phyloP scores from a whole-genome alignment of 441 rosid genomes.

The Adansonia gregorii region DNA sequence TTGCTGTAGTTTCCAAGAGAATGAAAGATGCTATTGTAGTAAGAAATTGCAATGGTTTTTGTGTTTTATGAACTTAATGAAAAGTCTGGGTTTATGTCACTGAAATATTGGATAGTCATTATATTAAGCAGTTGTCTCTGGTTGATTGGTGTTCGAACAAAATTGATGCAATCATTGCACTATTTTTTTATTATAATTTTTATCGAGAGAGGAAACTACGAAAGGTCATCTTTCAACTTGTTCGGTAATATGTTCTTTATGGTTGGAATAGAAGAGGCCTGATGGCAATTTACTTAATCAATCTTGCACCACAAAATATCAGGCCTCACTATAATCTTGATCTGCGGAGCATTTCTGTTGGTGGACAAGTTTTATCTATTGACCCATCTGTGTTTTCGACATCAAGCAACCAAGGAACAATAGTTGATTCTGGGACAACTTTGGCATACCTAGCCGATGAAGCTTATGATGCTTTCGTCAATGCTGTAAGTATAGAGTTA shows the following conservation, averaged over 20 bases:
- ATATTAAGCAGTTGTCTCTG: slow-evolving; percentile 1
- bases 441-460: slow-evolving; percentile 86
- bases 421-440: slow-evolving; percentile 93
- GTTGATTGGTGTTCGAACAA: background rate
- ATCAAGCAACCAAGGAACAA: slow-evolving; percentile 75
- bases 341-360: slow-evolving; percentile 82
- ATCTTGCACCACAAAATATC: slow-evolving; percentile 36
- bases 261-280: background rate
- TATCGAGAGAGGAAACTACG: background rate
- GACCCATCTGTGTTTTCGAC: slow-evolving; percentile 74
- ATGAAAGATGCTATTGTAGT: background rate
- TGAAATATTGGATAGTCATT: background rate
- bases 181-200: background rate
- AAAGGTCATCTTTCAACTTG: background rate
- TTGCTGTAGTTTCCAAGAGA: background rate
- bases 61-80: background rate
- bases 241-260: slow-evolving; percentile 1
- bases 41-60: background rate
- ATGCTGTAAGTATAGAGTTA: slow-evolving; percentile 64
- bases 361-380: slow-evolving; percentile 62
- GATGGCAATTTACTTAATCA: slow-evolving; percentile 34
- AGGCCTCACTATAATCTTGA: slow-evolving; percentile 96
- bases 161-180: background rate
- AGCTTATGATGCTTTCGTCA: slow-evolving; percentile 72
- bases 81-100: background rate